Evolutionary conservation across 2,329 filamentous ascomycete species (phyloP).

Genomic region (Aspergillus eucalypticola): DNA sequence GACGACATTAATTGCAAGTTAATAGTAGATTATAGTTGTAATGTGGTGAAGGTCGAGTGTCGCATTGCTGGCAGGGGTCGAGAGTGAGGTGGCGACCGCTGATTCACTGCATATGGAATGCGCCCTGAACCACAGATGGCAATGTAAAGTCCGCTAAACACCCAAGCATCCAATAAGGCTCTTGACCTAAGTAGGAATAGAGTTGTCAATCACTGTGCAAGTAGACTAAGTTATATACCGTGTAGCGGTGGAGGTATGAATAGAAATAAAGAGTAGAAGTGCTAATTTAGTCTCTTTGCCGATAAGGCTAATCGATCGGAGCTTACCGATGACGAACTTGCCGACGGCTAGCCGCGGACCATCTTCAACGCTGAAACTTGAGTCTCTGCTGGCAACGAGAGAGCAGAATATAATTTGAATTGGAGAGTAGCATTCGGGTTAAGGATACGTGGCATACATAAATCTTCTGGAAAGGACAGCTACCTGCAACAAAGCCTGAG

Average conservation of each 20-base stretch:
- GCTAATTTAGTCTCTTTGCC: neutral
- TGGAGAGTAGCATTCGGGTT: neutral
- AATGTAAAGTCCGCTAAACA: neutral
- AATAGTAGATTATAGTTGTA: neutral
- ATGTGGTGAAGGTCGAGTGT: neutral
- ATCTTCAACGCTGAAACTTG: neutral
- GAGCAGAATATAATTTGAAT: no score
- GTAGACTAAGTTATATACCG: neutral
- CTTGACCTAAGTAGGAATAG: no score
- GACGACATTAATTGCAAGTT: neutral
- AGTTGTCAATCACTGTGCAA: neutral
- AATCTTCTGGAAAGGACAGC: neutral
- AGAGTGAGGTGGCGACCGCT: constrained; percentile 5
- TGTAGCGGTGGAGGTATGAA: neutral
- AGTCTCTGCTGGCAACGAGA: neutral
- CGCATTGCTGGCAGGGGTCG: neutral
- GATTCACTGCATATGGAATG: neutral
- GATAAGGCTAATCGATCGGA: constrained; percentile 20
- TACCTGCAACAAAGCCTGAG: neutral
- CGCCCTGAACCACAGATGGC: neutral
- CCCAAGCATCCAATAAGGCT: no score
- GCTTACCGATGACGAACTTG: constrained; percentile 22
- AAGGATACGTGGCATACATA: neutral
- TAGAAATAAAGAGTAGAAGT: neutral
- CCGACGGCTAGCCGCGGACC: neutral